Evolutionary conservation across 306 rosid genomes (phyloP).

Genomic region (Clitoria ternatea): DNA sequence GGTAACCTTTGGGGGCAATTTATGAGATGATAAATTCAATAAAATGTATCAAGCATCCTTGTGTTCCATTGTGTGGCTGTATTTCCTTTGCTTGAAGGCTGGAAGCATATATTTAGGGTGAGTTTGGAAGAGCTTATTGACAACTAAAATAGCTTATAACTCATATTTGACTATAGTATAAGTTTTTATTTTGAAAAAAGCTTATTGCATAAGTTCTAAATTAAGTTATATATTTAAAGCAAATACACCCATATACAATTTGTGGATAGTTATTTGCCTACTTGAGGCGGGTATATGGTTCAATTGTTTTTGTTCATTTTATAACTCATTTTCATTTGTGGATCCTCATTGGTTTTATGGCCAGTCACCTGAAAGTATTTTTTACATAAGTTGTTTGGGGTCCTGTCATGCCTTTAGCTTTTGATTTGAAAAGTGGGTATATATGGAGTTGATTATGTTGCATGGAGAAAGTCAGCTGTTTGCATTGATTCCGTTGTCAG

Average conservation of each 20-base stretch:
- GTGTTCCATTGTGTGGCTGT: background rate
- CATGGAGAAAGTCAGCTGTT: background rate
- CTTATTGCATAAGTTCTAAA: too few relatives aligned
- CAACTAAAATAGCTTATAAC: too few relatives aligned
- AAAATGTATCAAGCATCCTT: background rate
- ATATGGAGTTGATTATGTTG: background rate
- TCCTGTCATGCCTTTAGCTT: background rate
- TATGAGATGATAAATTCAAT: background rate
- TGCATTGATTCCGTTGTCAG: slow-evolving; percentile 40
- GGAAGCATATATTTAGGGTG: background rate
- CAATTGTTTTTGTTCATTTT: background rate
- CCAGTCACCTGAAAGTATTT: background rate
- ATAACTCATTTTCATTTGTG: background rate
- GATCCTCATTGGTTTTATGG: background rate
- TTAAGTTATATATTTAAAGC: too few relatives aligned
- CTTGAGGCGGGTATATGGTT: background rate
- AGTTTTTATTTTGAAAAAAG: too few relatives aligned
- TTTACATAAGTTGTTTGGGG: background rate
- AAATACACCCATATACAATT: too few relatives aligned
- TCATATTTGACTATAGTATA: too few relatives aligned
- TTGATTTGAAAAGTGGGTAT: background rate
- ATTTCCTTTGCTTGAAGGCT: background rate
- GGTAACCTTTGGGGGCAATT: background rate
- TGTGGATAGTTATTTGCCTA: background rate
- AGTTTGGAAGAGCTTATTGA: too few relatives aligned